Percentiles rank a stretch among this genome's conserved stretches.
Conservation (phyloP, 345 rosid species). For the Hypericum perforatum region DNA sequence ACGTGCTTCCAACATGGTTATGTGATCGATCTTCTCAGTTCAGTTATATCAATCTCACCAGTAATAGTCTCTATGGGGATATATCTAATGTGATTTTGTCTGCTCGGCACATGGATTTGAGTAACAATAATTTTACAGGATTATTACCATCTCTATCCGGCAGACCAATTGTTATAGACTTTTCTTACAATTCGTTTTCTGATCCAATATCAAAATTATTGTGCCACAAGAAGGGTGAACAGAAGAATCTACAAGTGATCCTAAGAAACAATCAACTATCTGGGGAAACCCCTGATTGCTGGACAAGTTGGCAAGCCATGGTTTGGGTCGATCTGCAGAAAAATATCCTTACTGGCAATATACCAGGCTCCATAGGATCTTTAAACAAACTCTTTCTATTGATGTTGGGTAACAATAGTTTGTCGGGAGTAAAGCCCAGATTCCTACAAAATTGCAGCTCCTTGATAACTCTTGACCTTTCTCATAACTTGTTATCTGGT, state of each 20-base stretch:
- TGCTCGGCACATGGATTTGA: conserved; percentile 18
- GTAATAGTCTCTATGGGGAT: conserved; percentile 12
- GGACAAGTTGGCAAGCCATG: too few species aligned
- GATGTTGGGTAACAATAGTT: too few species aligned
- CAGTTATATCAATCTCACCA: conserved; percentile 7
- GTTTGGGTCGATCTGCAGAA: too few species aligned
- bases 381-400: too few species aligned
- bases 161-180: conserved; percentile 32
- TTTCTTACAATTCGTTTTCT: conserved; percentile 36
- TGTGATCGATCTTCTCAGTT: conserved; percentile 8
- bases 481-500: conserved; percentile 16
- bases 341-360: too few species aligned
- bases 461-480: too few species aligned
- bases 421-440: too few species aligned
- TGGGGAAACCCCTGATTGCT: neutral
- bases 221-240: conserved; percentile 31
- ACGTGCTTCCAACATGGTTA: conserved; percentile 16
- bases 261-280: conserved; percentile 29
- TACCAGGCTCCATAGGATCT: too few species aligned
- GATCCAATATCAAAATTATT: conserved; percentile 35
- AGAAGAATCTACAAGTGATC: conserved; percentile 26
- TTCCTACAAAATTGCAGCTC: too few species aligned
- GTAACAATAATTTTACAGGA: conserved; percentile 40
- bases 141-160: conserved; percentile 41
- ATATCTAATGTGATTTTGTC: neutral